Conservation (phyloP, 805 yeast species). For the Candida endomychidarum region DNA sequence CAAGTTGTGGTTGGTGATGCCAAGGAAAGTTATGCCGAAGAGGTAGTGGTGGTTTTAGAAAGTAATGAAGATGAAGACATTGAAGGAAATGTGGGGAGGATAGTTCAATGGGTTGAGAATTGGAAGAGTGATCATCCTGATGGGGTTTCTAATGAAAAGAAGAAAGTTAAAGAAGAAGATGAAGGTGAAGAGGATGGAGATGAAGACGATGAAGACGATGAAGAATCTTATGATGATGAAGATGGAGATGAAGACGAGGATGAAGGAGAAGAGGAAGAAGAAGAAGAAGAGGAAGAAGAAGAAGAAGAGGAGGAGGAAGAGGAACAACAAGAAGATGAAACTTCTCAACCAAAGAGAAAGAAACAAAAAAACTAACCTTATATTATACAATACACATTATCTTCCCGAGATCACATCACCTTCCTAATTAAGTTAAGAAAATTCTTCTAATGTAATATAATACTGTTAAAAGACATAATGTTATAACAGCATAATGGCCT, state of each 20-base stretch:
- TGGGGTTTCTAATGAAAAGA: slow-evolving; percentile 34
- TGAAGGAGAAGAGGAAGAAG: slow-evolving; percentile 19
- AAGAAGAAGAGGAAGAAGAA: slow-evolving; percentile 16
- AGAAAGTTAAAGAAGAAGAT: slow-evolving; percentile 14
- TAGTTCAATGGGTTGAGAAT: slow-evolving; percentile 67
- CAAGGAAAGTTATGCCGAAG: slow-evolving; percentile 71
- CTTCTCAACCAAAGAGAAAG: neutral
- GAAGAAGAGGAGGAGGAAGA: slow-evolving; percentile 14
- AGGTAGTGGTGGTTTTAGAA: slow-evolving; percentile 75
- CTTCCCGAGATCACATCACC: too few relatives aligned
- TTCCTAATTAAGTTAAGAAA: slow-evolving; percentile 11
- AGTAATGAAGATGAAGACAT: slow-evolving; percentile 75
- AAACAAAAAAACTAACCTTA: slow-evolving; percentile 4
- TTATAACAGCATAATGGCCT: slow-evolving; percentile 47
- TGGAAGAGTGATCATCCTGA: slow-evolving; percentile 62
- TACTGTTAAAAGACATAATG: slow-evolving; percentile 30
- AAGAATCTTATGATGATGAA: slow-evolving; percentile 11
- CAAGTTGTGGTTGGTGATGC: slow-evolving; percentile 88
- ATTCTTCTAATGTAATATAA: slow-evolving; percentile 36
- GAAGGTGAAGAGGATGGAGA: slow-evolving; percentile 8
- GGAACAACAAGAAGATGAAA: slow-evolving; percentile 12
- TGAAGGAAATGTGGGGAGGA: slow-evolving; percentile 79
- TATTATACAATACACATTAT: neutral
- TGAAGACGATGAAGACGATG: slow-evolving; percentile 10
- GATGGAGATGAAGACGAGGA: slow-evolving; percentile 15